Conservation (phyloP, 176 grass and related monocot species). For the Oryza australiensis region DNA sequence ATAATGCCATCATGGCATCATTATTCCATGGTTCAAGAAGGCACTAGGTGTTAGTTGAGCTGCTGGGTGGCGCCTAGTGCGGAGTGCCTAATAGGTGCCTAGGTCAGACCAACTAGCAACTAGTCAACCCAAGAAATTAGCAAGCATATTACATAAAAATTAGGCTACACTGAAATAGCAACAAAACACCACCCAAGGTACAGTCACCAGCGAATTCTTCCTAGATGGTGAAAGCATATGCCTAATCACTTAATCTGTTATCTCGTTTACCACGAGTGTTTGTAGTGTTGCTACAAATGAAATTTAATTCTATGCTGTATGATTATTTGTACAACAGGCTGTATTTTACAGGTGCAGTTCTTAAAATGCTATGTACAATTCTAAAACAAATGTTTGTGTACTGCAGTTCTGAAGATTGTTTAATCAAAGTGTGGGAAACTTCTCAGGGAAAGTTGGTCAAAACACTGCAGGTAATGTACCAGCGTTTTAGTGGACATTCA, state of each 20-base stretch:
- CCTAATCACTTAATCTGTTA: neutral
- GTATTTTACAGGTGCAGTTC: neutral
- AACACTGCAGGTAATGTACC: slow-evolving; percentile 72
- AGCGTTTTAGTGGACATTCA: neutral
- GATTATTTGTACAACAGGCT: neutral
- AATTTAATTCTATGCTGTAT: neutral
- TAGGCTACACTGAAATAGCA: too few species aligned
- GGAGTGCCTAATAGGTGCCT: too few species aligned
- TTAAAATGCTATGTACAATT: slow-evolving; percentile 13
- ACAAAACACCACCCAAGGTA: too few species aligned
- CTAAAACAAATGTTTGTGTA: slow-evolving; percentile 21
- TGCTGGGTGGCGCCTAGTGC: too few species aligned
- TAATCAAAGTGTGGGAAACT: slow-evolving; percentile 98
- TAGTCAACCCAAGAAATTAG: too few species aligned
- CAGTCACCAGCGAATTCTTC: neutral
- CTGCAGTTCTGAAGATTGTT: slow-evolving; percentile 94
- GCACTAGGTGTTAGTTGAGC: too few species aligned
- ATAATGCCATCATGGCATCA: neutral
- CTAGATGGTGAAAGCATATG: slow-evolving; percentile 1
- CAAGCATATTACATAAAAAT: too few species aligned
- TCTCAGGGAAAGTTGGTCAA: slow-evolving; percentile 90
- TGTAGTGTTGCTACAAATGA: neutral
- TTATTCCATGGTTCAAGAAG: too few species aligned
- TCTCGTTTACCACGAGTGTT: neutral
- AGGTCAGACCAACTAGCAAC: too few species aligned